Evolutionary conservation across 106 monocot species (phyloP).

Genomic region (Dactylorhiza incarnata): DNA sequence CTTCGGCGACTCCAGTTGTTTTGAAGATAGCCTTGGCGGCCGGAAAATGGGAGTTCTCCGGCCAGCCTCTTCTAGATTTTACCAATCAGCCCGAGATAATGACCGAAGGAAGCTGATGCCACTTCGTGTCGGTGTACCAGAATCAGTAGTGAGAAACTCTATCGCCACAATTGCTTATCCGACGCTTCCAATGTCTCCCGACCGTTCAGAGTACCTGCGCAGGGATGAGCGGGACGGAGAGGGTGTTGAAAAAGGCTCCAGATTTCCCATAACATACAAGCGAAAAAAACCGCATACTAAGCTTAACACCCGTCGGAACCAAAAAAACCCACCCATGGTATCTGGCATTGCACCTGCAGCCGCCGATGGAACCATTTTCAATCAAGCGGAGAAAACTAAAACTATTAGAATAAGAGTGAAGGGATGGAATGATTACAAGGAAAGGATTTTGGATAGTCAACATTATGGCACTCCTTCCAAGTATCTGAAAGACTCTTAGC

Average conservation of each 20-base stretch:
- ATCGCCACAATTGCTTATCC: not conserved
- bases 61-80: not conserved
- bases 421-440: slow-evolving; percentile 18
- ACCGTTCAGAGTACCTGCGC: not conserved
- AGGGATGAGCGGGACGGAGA: not conserved
- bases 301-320: slow-evolving; percentile 8
- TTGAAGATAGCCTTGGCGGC: not conserved
- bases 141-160: not conserved
- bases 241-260: slow-evolving; percentile 9
- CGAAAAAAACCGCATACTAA: slow-evolving; percentile 34
- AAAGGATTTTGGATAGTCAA: slow-evolving; percentile 16
- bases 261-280: slow-evolving; percentile 45
- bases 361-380: slow-evolving; percentile 6
- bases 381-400: slow-evolving; percentile 21
- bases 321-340: slow-evolving; percentile 2
- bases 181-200: not conserved
- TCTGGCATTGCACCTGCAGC: slow-evolving; percentile 3
- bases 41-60: not conserved
- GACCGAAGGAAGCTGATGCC: not conserved
- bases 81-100: not conserved
- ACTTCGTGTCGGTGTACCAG: not conserved
- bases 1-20: not conserved
- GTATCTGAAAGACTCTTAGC: not conserved
- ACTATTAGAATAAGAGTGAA: slow-evolving; percentile 25
- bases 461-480: slow-evolving; percentile 19